A percentile compares a stretch with the other conserved stretches of the same genome.
phyloP scores from a whole-genome alignment of 2,329 filamentous ascomycete genomes.

The Zalaria sp. region DNA sequence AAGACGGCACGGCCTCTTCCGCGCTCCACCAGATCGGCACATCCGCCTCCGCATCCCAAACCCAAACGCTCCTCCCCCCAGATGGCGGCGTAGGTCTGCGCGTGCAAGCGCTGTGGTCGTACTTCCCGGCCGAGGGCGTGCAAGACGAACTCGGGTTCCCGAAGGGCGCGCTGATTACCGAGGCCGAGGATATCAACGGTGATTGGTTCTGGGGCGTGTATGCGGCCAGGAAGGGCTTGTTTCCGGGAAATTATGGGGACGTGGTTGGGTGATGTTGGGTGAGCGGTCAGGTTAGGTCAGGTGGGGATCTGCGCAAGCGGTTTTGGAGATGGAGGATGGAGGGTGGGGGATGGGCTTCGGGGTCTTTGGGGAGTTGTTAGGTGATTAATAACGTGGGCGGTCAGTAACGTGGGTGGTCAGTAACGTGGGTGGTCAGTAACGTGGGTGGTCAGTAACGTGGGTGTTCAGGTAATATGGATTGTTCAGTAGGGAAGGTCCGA shows the following conservation, averaged over 20 bases:
- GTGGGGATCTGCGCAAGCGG: constrained; percentile 1
- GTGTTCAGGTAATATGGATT: no score
- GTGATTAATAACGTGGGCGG: no score
- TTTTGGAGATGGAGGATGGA: no score
- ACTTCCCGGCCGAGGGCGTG: constrained; percentile 52
- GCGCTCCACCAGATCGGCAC: background rate
- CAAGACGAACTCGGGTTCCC: constrained; percentile 75
- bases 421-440: no score
- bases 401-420: no score
- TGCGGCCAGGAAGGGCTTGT: constrained; percentile 64
- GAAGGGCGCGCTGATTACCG: constrained; percentile 64
- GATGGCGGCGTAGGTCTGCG: constrained; percentile 58
- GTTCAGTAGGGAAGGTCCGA: no score
- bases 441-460: no score
- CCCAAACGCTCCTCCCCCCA: constrained; percentile 44
- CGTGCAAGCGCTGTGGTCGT: constrained; percentile 58
- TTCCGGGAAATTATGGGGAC: constrained; percentile 58
- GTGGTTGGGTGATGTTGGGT: constrained; percentile 1
- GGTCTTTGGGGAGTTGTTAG: no score
- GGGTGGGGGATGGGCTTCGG: no score
- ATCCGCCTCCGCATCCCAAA: background rate
- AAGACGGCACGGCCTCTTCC: constrained; percentile 12
- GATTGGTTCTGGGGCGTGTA: constrained; percentile 87
- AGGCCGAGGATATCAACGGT: constrained; percentile 76
- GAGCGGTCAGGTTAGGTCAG: no score